phyloP scores from a whole-genome alignment of 331 rosid genomes.

The Acacia concinna region DNA sequence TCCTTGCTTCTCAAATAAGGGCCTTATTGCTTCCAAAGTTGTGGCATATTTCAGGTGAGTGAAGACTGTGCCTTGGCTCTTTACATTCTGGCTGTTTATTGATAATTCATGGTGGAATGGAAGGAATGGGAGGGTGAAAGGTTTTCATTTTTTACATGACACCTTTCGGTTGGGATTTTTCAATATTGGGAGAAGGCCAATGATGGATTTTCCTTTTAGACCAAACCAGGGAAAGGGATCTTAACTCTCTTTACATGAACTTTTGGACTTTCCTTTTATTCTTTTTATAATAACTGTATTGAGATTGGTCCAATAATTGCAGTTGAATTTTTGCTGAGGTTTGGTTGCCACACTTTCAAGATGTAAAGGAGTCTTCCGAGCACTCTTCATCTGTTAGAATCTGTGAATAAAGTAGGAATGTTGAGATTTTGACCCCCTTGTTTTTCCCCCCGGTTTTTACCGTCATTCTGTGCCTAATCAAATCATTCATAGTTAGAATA shows the following conservation, averaged over 20 bases:
- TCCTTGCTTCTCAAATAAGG: slow-evolving; percentile 52
- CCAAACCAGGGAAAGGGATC: not conserved
- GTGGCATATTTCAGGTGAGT: slow-evolving; percentile 58
- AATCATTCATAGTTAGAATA: slow-evolving; percentile 38
- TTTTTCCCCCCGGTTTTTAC: slow-evolving; percentile 3
- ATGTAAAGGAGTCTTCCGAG: slow-evolving; percentile 56
- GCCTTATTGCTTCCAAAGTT: slow-evolving; percentile 37
- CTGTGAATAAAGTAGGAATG: slow-evolving; percentile 75
- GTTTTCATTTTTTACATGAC: no score
- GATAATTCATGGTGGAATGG: not conserved
- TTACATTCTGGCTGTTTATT: not conserved
- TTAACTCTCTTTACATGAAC: not conserved
- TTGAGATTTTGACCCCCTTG: slow-evolving; percentile 22
- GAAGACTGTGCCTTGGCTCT: not conserved
- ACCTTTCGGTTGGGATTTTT: no score
- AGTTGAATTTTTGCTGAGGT: slow-evolving; percentile 43
- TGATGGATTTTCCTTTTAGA: not conserved
- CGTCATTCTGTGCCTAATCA: slow-evolving; percentile 36
- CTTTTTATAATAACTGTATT: not conserved
- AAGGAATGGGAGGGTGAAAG: no score
- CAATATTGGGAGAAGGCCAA: no score
- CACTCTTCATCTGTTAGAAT: slow-evolving; percentile 45
- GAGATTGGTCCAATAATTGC: slow-evolving; percentile 18
- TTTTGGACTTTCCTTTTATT: not conserved
- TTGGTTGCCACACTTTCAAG: slow-evolving; percentile 48